phyloP scores from a whole-genome alignment of 73 alveolate species.

The Symbiodinium pilosum region DNA sequence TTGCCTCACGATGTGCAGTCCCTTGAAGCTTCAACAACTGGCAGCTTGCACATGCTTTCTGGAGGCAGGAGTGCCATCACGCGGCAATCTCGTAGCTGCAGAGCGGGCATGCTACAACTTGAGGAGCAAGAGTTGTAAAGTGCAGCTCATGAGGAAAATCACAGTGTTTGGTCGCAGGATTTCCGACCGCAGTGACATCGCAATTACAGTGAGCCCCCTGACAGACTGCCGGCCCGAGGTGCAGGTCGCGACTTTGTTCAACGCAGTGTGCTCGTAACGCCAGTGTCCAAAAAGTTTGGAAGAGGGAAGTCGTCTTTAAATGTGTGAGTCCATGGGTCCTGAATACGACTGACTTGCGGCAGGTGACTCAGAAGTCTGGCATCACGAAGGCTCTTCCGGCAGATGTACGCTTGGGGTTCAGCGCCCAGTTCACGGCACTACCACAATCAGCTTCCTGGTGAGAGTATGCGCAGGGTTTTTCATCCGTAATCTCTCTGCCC shows the following conservation, averaged over 20 bases:
- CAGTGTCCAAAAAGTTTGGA: too few species aligned
- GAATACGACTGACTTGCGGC: neutral
- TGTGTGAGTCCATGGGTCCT: too few species aligned
- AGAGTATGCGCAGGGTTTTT: too few species aligned
- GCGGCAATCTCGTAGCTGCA: neutral
- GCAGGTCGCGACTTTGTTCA: neutral
- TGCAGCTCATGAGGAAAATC: neutral
- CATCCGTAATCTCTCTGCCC: too few species aligned
- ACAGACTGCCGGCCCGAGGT: neutral
- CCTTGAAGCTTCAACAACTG: too few species aligned
- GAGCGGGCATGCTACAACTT: neutral
- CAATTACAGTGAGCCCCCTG: neutral
- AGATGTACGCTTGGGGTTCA: neutral
- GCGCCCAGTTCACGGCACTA: too few species aligned
- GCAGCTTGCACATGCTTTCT: neutral
- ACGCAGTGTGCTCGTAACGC: neutral
- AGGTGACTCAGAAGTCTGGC: neutral
- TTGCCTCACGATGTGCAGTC: too few species aligned
- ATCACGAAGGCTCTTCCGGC: neutral
- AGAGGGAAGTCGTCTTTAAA: too few species aligned
- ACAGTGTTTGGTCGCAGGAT: neutral
- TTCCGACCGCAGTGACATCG: neutral
- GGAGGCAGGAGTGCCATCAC: neutral
- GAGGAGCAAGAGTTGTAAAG: neutral
- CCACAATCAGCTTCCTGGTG: too few species aligned